Evolutionary conservation across 805 yeast genomes (phyloP).

Genomic region (Candida gorgasii): DNA sequence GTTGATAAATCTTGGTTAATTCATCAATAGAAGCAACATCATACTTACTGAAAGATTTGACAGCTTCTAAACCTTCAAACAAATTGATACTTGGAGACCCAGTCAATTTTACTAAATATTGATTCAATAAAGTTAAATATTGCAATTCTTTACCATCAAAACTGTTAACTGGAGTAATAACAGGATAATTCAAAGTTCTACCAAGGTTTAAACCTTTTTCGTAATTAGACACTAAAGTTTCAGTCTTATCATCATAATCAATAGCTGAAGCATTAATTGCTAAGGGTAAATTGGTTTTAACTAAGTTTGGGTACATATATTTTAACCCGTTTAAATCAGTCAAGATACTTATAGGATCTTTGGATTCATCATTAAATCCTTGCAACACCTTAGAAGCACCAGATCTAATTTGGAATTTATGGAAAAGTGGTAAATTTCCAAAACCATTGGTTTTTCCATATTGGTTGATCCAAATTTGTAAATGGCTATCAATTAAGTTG

Average conservation of each 20-base stretch:
- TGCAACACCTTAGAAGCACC: constrained; percentile 82
- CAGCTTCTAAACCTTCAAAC: constrained; percentile 75
- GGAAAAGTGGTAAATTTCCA: constrained; percentile 61
- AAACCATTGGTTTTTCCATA: constrained; percentile 50
- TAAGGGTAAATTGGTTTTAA: constrained; percentile 49
- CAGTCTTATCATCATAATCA: constrained; percentile 58
- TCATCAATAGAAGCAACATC: constrained; percentile 46
- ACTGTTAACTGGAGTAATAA: constrained; percentile 62
- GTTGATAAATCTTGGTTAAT: constrained; percentile 38
- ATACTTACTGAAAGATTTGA: constrained; percentile 51
- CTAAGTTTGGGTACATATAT: constrained; percentile 64
- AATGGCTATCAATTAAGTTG: constrained; percentile 57
- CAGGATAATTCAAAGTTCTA: constrained; percentile 60
- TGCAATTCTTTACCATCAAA: constrained; percentile 60
- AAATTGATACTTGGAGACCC: constrained; percentile 65
- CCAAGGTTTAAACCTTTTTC: constrained; percentile 63
- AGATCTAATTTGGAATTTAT: constrained; percentile 67
- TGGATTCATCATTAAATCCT: constrained; percentile 54
- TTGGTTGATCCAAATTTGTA: constrained; percentile 59
- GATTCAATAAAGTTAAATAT: constrained; percentile 62
- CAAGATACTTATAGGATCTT: constrained; percentile 47
- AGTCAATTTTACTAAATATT: constrained; percentile 52
- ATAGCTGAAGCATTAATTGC: constrained; percentile 75
- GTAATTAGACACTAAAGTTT: constrained; percentile 63
- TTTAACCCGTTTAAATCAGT: constrained; percentile 68